Percentiles rank a stretch among this genome's conserved stretches.
Conservation (phyloP, 148 eudicot species). For the Cornus florida region DNA sequence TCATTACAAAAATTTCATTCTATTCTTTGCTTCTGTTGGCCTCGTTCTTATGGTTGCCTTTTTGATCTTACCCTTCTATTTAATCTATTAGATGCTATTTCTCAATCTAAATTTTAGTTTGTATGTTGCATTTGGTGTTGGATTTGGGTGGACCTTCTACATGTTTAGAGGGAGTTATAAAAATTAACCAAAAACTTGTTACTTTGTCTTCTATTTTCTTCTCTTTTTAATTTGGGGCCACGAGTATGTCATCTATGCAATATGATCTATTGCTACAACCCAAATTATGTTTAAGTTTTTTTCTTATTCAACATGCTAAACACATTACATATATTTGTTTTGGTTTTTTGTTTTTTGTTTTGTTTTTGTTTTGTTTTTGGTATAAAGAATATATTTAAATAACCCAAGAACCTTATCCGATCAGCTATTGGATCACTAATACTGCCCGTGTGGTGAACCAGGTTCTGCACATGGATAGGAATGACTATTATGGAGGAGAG, state of each 20-base stretch:
- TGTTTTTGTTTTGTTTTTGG: not conserved
- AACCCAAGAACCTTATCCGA: not conserved
- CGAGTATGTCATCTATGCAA: no score
- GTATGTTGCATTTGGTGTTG: not conserved
- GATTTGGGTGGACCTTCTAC: not conserved
- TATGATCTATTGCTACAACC: no score
- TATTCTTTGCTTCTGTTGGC: no score
- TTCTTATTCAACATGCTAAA: not conserved
- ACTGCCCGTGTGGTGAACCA: slow-evolving; percentile 18
- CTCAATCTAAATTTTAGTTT: no score
- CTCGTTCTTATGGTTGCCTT: not conserved
- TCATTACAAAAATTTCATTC: no score
- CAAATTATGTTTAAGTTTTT: not conserved
- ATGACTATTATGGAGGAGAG: slow-evolving; percentile 98
- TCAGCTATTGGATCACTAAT: not conserved
- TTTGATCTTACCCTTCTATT: not conserved
- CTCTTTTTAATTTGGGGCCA: not conserved
- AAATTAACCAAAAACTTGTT: no score
- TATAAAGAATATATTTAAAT: not conserved
- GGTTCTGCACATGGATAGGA: slow-evolving; percentile 99
- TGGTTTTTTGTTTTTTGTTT: not conserved
- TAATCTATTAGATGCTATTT: no score
- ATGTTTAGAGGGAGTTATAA: not conserved
- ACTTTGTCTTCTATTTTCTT: not conserved
- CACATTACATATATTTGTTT: not conserved